Conservation (phyloP, 176 grass and related monocot genomes). For the Thinopyrum elongatum region DNA sequence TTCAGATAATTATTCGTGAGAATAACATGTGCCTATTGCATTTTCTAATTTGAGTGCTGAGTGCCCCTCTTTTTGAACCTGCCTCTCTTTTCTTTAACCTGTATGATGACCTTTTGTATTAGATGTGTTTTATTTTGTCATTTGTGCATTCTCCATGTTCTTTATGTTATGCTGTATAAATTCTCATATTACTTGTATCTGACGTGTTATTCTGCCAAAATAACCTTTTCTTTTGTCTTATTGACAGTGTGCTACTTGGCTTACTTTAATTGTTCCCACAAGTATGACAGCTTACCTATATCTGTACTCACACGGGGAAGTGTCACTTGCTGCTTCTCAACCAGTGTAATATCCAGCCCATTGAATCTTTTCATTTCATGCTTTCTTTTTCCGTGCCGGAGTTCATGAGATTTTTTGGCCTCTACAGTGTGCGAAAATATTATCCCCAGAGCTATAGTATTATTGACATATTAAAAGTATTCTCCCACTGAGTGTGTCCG, state of each 20-base stretch:
- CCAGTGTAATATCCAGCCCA: constrained; percentile 80
- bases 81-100: neutral
- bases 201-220: constrained; percentile 1
- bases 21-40: neutral
- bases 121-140: neutral
- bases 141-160: constrained; percentile 6
- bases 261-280: constrained; percentile 89
- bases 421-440: neutral
- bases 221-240: constrained; percentile 17
- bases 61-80: neutral
- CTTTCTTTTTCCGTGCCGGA: neutral
- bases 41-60: neutral
- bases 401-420: neutral
- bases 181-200: neutral
- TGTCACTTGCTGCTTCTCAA: constrained; percentile 87
- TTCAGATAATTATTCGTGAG: constrained; percentile 1
- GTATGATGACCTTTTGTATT: neutral
- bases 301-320: constrained; percentile 95
- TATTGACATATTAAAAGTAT: neutral
- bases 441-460: neutral
- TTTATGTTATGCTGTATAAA: neutral
- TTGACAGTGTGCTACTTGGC: constrained; percentile 87
- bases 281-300: constrained; percentile 99
- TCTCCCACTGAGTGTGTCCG: neutral
- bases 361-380: constrained; percentile 18